Evolutionary conservation across 331 rosid genomes (phyloP), one percentile per base, ranked within the genome.

Genomic region (Acacia pycnantha): DNA sequence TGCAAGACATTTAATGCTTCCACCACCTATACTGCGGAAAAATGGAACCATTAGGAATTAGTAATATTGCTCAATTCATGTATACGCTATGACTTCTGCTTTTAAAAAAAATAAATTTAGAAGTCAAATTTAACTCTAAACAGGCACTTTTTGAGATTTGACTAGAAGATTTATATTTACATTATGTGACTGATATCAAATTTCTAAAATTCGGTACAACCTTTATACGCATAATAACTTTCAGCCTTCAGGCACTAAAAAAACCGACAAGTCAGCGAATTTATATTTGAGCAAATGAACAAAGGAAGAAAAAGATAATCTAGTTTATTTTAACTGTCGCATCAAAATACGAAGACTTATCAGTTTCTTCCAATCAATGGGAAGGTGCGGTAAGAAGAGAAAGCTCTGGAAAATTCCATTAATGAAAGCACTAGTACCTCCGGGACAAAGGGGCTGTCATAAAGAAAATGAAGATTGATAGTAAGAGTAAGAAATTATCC

Each of bases 401-500:
- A 3, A 59, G 46, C 73, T 76, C 22, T 62, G 53, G 77, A 81
- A 11, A 31, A 54, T 21, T 77, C 64, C 54, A 40, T 35, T 53
- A 71, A 12, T 27, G 15, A n/a, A 70, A 84, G 58, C 33, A 82
- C 4, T 4, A 21, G 16, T 16, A 91, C 97, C 92, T 90, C 92
- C 1, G 97, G 95, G 37, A 86, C 90, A 81, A 94, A 92, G 50
- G 98, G 97, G 68, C 54, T 85, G 85, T 61, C 88, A 68, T 40
- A 51, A 43, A 40, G 87, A 84, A 27, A 19, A 37, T 66, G 73
- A 31, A 35, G 73, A 47, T 75, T 54, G 78, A 82, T 16, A 27
- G 89, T 79, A 51, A 82, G 35, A 31, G 35, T 31, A 3, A 3
- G 35, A 31, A 29, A 31, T 31, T 31, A 31, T 31, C 35, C 35